Percentiles rank a stretch among this genome's conserved stretches.
Conservation (phyloP, 257 asterid species). For the Handroanthus guayacan region DNA sequence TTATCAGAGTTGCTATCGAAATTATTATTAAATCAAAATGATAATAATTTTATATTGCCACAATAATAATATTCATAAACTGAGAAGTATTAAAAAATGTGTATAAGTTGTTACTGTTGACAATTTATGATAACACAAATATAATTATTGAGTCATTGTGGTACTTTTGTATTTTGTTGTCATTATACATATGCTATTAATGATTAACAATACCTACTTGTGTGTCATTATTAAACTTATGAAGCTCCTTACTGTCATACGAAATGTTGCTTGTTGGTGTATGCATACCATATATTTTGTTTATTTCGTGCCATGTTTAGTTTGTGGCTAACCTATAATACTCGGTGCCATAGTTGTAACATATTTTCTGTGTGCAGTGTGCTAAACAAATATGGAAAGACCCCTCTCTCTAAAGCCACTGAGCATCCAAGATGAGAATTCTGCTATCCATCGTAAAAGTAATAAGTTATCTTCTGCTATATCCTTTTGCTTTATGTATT, state of each 20-base stretch:
- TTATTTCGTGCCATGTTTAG: not conserved
- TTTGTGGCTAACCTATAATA: conserved; percentile 12
- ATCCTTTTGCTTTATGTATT: conserved; percentile 6
- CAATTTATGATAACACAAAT: not conserved
- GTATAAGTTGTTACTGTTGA: not conserved
- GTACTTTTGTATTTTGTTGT: too few species aligned
- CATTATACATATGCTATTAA: too few species aligned
- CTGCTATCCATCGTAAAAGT: conserved; percentile 55
- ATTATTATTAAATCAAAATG: not conserved
- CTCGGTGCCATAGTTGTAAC: conserved; percentile 16
- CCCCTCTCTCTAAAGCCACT: conserved; percentile 60
- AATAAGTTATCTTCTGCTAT: conserved; percentile 11
- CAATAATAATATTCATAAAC: not conserved
- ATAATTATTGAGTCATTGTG: too few species aligned
- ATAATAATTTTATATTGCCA: not conserved
- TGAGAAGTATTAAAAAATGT: not conserved
- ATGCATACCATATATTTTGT: not conserved
- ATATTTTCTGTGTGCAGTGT: conserved; percentile 36
- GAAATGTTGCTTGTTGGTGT: not conserved
- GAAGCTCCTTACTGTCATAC: not conserved
- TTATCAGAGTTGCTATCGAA: not conserved
- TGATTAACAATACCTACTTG: too few species aligned
- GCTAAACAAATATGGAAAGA: conserved; percentile 58
- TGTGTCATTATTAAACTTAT: not conserved
- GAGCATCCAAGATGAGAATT: conserved; percentile 68